phyloP scores from a whole-genome alignment of 805 yeast species.

The Cyberlindnera mrakii region DNA sequence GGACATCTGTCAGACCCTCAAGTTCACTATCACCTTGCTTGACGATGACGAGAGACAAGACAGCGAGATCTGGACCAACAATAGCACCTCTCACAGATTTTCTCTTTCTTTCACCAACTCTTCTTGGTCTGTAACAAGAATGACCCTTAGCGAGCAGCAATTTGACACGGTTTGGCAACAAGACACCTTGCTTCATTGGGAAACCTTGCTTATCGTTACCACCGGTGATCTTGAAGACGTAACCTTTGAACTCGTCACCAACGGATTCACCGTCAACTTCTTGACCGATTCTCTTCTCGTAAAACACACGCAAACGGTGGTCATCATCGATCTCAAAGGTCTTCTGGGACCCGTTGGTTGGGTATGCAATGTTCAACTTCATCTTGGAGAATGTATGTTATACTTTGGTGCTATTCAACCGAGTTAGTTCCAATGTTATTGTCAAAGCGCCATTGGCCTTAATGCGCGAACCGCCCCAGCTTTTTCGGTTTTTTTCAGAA shows the following conservation, averaged over 20 bases:
- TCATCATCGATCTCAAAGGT: constrained; percentile 97
- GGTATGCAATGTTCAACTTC: constrained; percentile 98
- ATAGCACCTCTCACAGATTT: constrained; percentile 99
- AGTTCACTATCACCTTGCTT: constrained; percentile 97
- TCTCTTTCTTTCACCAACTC: constrained; percentile 99
- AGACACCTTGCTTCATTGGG: constrained; percentile 99
- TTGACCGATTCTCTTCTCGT: constrained; percentile 99
- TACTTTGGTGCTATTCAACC: too few relatives aligned
- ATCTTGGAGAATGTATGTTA: background rate
- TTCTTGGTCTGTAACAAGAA: constrained; percentile 99
- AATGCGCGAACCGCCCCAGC: background rate
- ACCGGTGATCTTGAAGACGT: constrained; percentile 97
- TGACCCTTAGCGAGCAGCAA: constrained; percentile 88
- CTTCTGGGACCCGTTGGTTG: constrained; percentile 99
- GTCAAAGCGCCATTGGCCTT: background rate
- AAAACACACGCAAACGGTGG: constrained; percentile 96
- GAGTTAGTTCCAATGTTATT: too few relatives aligned
- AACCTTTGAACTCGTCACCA: constrained; percentile 98
- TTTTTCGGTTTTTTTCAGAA: constrained; percentile 2
- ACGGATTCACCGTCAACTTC: constrained; percentile 98
- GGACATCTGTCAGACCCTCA: constrained; percentile 90
- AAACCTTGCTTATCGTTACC: constrained; percentile 99
- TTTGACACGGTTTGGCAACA: constrained; percentile 99
- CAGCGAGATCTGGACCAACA: constrained; percentile 95
- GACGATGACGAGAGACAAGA: constrained; percentile 84